Evolutionary conservation across 345 rosid species (phyloP).

Genomic region (Microcos paniculata): DNA sequence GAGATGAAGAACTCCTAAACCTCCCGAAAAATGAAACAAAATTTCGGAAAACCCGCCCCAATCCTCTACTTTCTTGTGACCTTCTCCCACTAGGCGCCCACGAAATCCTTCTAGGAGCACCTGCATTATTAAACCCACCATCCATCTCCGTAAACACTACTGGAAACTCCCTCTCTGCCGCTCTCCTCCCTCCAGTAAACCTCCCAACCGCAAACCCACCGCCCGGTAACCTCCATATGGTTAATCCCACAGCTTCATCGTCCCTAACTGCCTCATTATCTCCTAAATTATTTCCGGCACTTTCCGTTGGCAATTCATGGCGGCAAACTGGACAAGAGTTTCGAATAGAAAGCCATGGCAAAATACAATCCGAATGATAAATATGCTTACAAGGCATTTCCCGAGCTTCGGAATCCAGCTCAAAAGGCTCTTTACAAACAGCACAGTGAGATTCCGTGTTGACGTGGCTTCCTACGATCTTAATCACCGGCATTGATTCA

Average conservation of each 20-base stretch:
- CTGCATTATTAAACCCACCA: constrained; percentile 45
- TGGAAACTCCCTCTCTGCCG: constrained; percentile 48
- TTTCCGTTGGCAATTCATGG: constrained; percentile 45
- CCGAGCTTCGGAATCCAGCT: constrained; percentile 46
- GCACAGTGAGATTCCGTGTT: constrained; percentile 47
- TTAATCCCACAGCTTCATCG: constrained; percentile 46
- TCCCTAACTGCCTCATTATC: constrained; percentile 24
- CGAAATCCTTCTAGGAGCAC: constrained; percentile 50
- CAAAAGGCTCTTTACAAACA: constrained; percentile 55
- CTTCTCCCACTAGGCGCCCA: constrained; percentile 52
- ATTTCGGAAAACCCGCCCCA: constrained; percentile 40
- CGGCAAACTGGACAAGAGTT: constrained; percentile 68
- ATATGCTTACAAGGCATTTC: constrained; percentile 72
- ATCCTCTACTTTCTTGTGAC: constrained; percentile 44
- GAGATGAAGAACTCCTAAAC: constrained; percentile 28
- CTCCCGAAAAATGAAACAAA: constrained; percentile 46
- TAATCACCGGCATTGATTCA: constrained; percentile 55
- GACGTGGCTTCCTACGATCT: constrained; percentile 38
- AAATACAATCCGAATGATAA: constrained; percentile 54
- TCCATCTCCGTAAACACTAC: constrained; percentile 63
- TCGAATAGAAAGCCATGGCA: constrained; percentile 53
- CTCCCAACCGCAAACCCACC: constrained; percentile 67
- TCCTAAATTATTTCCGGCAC: constrained; percentile 6
- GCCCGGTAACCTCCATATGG: constrained; percentile 63
- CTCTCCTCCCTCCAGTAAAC: constrained; percentile 49